Percentiles rank a stretch among this genome's conserved stretches.
These are phyloP conservation scores for Hemisphaericaspora xylofermentans DNA, from an alignment of 1,139 yeast species.

Conservation along the genomic window DNA sequence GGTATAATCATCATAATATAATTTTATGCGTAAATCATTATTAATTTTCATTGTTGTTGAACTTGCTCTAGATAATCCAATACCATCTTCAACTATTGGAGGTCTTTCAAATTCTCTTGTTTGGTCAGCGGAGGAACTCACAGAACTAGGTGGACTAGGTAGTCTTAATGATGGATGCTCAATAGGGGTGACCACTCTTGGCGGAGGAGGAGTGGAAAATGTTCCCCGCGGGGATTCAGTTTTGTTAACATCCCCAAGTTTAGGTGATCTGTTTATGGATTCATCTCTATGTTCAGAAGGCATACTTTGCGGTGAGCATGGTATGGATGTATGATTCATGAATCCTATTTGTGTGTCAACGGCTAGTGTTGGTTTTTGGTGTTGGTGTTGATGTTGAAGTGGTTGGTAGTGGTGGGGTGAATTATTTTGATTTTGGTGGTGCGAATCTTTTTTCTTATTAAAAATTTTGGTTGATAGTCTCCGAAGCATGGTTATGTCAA, in stretches of 20 bases:
- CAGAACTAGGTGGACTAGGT: not conserved
- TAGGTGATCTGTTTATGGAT: not conserved
- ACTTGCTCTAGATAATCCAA: not conserved
- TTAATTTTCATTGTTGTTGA: not conserved
- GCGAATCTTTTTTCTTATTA: not conserved
- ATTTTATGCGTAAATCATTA: not conserved
- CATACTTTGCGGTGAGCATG: not conserved
- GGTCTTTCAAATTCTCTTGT: not conserved
- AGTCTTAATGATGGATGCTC: not conserved
- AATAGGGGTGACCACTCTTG: not conserved
- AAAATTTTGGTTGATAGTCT: not conserved
- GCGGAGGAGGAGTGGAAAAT: not conserved
- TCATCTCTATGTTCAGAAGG: not conserved
- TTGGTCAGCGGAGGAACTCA: not conserved
- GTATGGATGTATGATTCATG: no score
- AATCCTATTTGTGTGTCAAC: no score
- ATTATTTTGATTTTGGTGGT: not conserved
- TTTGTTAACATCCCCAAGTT: no score
- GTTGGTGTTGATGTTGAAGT: not conserved
- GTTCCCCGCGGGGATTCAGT: not conserved
- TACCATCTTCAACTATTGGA: not conserved
- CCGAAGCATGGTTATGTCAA: not conserved
- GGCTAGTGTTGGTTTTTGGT: not conserved
- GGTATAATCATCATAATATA: conserved; percentile 3
- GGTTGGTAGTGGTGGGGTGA: not conserved